Evolutionary conservation across 2,329 filamentous ascomycete genomes (phyloP).

Genomic region (Colletotrichum limetticola): DNA sequence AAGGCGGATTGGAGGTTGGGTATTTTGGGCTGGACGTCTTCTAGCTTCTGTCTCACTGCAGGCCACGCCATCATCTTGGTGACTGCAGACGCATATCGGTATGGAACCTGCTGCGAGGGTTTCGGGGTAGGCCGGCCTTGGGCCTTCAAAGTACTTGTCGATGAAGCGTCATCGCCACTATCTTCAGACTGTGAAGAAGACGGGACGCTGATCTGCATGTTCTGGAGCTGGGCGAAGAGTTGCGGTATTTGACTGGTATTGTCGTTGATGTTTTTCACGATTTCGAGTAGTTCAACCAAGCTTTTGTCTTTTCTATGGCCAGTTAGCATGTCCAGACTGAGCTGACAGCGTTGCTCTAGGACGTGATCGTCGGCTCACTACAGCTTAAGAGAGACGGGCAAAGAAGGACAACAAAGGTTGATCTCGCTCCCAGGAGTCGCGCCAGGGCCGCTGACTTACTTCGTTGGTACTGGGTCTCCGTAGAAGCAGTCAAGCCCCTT

Average conservation of each 20-base stretch:
- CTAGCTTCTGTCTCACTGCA: conserved; percentile 32
- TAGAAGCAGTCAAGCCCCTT: conserved; percentile 60
- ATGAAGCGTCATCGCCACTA: conserved; percentile 25
- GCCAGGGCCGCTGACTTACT: conserved; percentile 55
- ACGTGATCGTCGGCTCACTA: conserved; percentile 12
- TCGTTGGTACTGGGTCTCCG: conserved; percentile 69
- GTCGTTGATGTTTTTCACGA: conserved; percentile 65
- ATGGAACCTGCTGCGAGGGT: background rate
- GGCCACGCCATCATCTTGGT: conserved; percentile 34
- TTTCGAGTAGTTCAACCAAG: conserved; percentile 68
- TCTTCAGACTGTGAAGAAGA: background rate
- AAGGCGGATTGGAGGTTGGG: conserved; percentile 17
- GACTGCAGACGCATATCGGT: conserved; percentile 25
- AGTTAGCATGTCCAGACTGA: background rate
- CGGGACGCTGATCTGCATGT: background rate
- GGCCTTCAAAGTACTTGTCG: conserved; percentile 35
- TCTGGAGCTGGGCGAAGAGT: background rate
- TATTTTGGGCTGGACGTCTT: conserved; percentile 16
- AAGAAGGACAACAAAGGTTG: background rate
- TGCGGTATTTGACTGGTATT: conserved; percentile 27
- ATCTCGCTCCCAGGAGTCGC: background rate
- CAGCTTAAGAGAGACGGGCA: background rate
- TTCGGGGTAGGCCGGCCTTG: background rate
- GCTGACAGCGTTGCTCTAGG: conserved; percentile 7
- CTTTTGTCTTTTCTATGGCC: conserved; percentile 69